Conservation (phyloP, 805 yeast species). For the Jamesozyma piceae region DNA sequence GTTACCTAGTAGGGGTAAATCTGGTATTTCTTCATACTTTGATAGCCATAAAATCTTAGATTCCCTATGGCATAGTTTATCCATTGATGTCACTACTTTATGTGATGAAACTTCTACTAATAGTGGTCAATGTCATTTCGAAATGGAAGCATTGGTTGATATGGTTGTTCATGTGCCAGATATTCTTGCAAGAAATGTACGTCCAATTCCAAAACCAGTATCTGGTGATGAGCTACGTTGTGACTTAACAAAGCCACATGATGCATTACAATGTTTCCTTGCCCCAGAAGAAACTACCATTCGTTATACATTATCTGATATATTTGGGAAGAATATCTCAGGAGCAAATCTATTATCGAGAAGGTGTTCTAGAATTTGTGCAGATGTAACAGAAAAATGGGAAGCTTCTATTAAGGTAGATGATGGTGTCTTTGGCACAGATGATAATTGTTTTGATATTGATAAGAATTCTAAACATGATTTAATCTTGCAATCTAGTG, state of each 20-base stretch:
- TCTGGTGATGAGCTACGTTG: slow-evolving; percentile 66
- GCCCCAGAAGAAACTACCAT: slow-evolving; percentile 40
- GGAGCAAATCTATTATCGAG: slow-evolving; percentile 57
- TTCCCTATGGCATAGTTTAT: slow-evolving; percentile 88
- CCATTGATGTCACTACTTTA: slow-evolving; percentile 63
- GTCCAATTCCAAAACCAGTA: slow-evolving; percentile 74
- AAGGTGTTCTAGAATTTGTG: slow-evolving; percentile 32
- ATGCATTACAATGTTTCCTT: slow-evolving; percentile 73
- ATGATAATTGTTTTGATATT: slow-evolving; percentile 33
- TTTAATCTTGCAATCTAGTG: slow-evolving; percentile 30
- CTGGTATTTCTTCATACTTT: slow-evolving; percentile 74
- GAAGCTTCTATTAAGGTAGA: slow-evolving; percentile 26
- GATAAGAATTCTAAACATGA: slow-evolving; percentile 20
- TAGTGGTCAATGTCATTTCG: slow-evolving; percentile 35
- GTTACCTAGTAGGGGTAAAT: slow-evolving; percentile 83
- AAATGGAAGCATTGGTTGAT: slow-evolving; percentile 58
- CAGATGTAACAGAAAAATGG: slow-evolving; percentile 43
- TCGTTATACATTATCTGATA: slow-evolving; percentile 46
- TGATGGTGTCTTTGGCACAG: slow-evolving; percentile 26
- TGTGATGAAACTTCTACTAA: slow-evolving; percentile 31
- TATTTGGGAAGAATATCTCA: slow-evolving; percentile 60
- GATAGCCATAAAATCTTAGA: slow-evolving; percentile 90
- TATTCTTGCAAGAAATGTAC: slow-evolving; percentile 48
- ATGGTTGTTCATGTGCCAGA: slow-evolving; percentile 64
- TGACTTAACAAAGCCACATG: slow-evolving; percentile 51